phyloP scores from a whole-genome alignment of 1,139 yeast genomes.

The Blastobotrys serpentis region DNA sequence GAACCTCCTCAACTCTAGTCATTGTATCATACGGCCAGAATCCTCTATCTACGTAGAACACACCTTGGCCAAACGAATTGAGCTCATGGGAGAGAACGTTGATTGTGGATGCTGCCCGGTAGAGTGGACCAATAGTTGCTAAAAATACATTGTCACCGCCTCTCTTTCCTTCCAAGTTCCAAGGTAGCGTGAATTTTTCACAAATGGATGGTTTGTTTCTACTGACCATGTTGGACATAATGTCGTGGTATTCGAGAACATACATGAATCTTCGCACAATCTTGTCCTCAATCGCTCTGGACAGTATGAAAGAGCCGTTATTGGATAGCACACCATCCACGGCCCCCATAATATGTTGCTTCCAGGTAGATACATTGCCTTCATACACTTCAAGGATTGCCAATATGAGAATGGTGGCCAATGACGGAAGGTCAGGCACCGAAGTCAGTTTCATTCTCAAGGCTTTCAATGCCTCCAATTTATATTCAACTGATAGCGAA shows the following conservation, averaged over 20 bases:
- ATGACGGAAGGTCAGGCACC: conserved; percentile 21
- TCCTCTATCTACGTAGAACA: conserved; percentile 16
- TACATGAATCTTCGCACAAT: conserved; percentile 16
- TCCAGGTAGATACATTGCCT: conserved; percentile 23
- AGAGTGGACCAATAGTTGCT: conserved; percentile 18
- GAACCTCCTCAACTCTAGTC: conserved; percentile 19
- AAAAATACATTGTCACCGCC: conserved; percentile 16
- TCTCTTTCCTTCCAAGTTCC: conserved; percentile 10
- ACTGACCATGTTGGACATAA: conserved; percentile 19
- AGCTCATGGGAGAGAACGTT: conserved; percentile 18
- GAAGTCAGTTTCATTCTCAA: conserved; percentile 19
- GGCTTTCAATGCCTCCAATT: conserved; percentile 24
- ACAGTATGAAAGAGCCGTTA: conserved; percentile 6
- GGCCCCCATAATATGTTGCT: conserved; percentile 25
- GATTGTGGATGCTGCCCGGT: conserved; percentile 18
- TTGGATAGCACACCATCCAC: conserved; percentile 19
- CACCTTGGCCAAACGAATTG: conserved; percentile 4
- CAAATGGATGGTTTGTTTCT: conserved; percentile 18
- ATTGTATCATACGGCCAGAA: conserved; percentile 19
- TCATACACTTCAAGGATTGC: conserved; percentile 25
- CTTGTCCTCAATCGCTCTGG: conserved; percentile 5
- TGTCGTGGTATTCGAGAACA: conserved; percentile 24
- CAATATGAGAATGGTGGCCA: conserved; percentile 22
- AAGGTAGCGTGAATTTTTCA: conserved; percentile 18
- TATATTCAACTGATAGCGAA: conserved; percentile 21